phyloP scores from a whole-genome alignment of 2,329 filamentous ascomycete species.

The Aspergillus spinulosporus region DNA sequence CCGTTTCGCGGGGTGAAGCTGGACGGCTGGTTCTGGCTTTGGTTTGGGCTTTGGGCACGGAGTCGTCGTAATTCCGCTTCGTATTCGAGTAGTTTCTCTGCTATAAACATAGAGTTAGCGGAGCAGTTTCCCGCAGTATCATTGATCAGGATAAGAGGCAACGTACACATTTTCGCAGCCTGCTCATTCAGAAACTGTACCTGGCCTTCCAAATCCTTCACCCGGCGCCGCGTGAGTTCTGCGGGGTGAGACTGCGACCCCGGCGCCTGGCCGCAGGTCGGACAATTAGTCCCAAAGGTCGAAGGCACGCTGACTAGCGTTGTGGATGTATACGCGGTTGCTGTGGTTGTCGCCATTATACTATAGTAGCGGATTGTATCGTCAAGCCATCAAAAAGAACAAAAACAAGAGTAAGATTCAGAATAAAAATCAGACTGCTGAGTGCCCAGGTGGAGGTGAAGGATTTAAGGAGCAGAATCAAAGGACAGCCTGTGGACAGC shows the following conservation, averaged over 20 bases:
- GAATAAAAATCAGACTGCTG: neutral
- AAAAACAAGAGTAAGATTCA: neutral
- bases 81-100: constrained; percentile 61
- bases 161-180: constrained; percentile 54
- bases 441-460: neutral
- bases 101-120: constrained; percentile 32
- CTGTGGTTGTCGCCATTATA: constrained; percentile 28
- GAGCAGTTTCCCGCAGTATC: too few species aligned
- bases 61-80: constrained; percentile 61
- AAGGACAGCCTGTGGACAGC: neutral
- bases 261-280: constrained; percentile 40
- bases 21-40: constrained; percentile 13
- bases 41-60: constrained; percentile 30
- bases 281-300: constrained; percentile 34
- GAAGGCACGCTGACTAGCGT: constrained; percentile 34
- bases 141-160: neutral
- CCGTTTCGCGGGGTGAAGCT: constrained; percentile 26
- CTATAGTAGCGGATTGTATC: neutral
- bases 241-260: constrained; percentile 25
- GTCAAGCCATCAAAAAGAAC: constrained; percentile 12
- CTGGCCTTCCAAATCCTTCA: constrained; percentile 57
- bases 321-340: constrained; percentile 29
- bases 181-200: constrained; percentile 54
- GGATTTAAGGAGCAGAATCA: neutral
- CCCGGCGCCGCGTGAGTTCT: constrained; percentile 40